Evolutionary conservation across 2,329 filamentous ascomycete genomes (phyloP).

Genomic region (Orbilia ellipsospora): DNA sequence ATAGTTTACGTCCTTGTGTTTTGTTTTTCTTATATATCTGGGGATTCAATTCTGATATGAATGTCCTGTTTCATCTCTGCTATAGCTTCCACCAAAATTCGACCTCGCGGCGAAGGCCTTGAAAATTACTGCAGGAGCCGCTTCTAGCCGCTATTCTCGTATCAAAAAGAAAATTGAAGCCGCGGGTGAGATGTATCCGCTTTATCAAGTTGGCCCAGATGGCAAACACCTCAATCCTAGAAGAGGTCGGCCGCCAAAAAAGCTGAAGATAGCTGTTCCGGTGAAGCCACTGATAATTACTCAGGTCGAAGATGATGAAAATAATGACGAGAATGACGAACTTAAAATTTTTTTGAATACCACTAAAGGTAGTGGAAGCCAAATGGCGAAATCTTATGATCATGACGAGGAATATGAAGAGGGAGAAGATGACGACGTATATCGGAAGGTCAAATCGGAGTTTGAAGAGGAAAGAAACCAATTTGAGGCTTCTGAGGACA

Average conservation of each 20-base stretch:
- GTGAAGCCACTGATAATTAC: constrained; percentile 1
- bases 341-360: no score
- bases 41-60: neutral
- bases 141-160: constrained; percentile 32
- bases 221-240: constrained; percentile 43
- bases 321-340: constrained; percentile 11
- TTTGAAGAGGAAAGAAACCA: neutral
- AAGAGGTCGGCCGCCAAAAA: constrained; percentile 37
- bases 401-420: neutral
- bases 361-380: no score
- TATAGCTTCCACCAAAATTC: constrained; percentile 41
- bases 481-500: neutral
- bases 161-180: constrained; percentile 47
- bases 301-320: constrained; percentile 3
- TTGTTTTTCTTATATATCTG: no score
- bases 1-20: no score
- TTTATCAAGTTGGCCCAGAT: constrained; percentile 40
- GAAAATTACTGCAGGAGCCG: constrained; percentile 22
- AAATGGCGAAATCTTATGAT: no score
- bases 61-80: neutral
- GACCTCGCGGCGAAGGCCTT: constrained; percentile 41
- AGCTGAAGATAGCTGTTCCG: neutral
- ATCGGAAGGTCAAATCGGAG: neutral
- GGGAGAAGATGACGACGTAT: neutral
- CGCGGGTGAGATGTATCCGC: constrained; percentile 12